phyloP scores from a whole-genome alignment of 1,284 basidiomycete genomes.

The Rhodotorula sp. region DNA sequence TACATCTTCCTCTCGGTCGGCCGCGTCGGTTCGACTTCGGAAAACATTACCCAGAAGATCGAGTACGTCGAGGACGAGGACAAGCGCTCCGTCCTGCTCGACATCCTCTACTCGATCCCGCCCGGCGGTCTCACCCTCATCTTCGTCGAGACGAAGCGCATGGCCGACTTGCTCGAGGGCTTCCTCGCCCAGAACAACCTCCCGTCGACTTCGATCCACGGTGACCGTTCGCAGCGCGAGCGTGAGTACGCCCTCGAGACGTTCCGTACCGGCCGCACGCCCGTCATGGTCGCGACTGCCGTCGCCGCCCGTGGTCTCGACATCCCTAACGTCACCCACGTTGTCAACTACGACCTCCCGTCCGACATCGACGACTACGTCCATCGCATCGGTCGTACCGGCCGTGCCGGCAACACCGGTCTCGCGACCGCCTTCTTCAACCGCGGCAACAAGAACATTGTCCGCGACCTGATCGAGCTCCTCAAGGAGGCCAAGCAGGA shows the following conservation, averaged over 20 bases:
- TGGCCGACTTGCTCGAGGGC: conserved; percentile 97
- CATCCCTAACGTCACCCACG: conserved; percentile 98
- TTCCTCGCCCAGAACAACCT: conserved; percentile 84
- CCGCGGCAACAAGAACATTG: conserved; percentile 66
- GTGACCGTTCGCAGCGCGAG: conserved; percentile 95
- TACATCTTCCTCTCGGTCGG: conserved; percentile 99
- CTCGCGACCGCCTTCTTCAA: conserved; percentile 64
- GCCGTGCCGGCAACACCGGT: conserved; percentile 98
- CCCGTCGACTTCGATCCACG: conserved; percentile 94
- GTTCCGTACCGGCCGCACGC: conserved; percentile 91
- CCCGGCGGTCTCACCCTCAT: conserved; percentile 79
- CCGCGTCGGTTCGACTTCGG: conserved; percentile 95
- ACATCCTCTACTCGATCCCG: conserved; percentile 72
- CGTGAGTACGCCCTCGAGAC: conserved; percentile 93
- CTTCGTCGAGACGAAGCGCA: conserved; percentile 99
- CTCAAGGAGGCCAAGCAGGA: conserved; percentile 97
- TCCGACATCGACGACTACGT: conserved; percentile 99
- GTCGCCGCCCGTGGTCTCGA: conserved; percentile 98
- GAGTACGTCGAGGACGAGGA: conserved; percentile 98
- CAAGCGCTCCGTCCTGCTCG: conserved; percentile 94
- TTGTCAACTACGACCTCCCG: conserved; percentile 98
- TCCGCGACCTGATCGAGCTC: conserved; percentile 85
- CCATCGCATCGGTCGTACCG: conserved; percentile 97
- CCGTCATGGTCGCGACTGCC: conserved; percentile 95
- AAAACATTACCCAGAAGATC: conserved; percentile 98